phyloP scores from a whole-genome alignment of 345 rosid species.

The Heritiera fomes region DNA sequence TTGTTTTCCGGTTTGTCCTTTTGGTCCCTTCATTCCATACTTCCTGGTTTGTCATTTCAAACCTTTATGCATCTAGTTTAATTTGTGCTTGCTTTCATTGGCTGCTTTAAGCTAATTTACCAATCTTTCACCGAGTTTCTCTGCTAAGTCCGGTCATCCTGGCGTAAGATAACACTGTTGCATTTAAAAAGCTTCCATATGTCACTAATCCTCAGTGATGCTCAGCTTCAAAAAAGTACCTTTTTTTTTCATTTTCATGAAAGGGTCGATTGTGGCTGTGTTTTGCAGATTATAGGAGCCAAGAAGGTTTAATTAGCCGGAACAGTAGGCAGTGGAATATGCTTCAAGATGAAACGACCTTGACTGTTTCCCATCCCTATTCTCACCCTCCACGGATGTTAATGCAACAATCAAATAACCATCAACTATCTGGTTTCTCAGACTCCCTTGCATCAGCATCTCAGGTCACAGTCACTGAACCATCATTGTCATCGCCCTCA shows the following conservation, averaged over 20 bases:
- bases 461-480: constrained; percentile 44
- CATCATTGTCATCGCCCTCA: constrained; percentile 40
- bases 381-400: constrained; percentile 24
- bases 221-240: background rate
- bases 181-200: background rate
- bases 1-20: constrained; percentile 36
- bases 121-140: background rate
- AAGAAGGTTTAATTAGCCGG: constrained; percentile 25
- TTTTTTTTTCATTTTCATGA: constrained; percentile 6
- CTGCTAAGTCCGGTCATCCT: background rate
- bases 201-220: background rate
- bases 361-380: constrained; percentile 27
- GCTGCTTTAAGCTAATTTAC: constrained; percentile 7
- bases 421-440: constrained; percentile 33
- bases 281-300: constrained; percentile 32
- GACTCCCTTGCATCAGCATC: constrained; percentile 45
- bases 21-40: constrained; percentile 9
- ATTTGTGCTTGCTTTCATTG: constrained; percentile 13
- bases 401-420: constrained; percentile 34
- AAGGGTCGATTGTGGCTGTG: background rate
- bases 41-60: background rate
- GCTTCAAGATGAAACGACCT: constrained; percentile 30
- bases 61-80: constrained; percentile 12
- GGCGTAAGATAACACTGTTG: background rate
- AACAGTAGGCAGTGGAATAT: constrained; percentile 26